Conservation (phyloP, 179 eudicot species). For the Silene coronaria region DNA sequence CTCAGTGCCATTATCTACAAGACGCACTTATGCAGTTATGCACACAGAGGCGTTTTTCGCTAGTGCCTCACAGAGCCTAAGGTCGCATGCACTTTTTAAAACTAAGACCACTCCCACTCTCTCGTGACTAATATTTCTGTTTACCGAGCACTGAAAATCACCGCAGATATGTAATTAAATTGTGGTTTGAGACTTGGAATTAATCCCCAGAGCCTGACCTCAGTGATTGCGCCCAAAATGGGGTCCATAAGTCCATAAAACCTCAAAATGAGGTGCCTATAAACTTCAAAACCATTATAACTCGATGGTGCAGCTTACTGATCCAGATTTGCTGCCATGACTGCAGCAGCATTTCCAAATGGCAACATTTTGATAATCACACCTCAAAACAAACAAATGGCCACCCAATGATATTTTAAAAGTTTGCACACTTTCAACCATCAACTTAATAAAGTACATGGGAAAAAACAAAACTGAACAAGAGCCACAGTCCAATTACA, state of each 20-base stretch:
- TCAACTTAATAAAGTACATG: background rate
- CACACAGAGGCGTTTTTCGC: background rate
- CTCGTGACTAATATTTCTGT: background rate
- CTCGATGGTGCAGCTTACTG: background rate
- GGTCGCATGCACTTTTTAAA: too few species aligned
- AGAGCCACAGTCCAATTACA: slow-evolving; percentile 1
- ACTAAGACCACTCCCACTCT: background rate
- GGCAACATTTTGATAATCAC: background rate
- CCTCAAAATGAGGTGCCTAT: background rate
- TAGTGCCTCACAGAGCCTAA: background rate
- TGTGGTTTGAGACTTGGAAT: background rate
- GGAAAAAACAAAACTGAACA: background rate
- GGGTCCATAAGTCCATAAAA: background rate
- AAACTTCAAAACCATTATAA: too few species aligned
- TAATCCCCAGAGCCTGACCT: background rate
- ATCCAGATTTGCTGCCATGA: background rate
- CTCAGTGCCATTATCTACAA: background rate
- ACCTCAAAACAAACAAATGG: background rate
- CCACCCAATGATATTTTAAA: background rate
- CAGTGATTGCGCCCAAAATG: background rate
- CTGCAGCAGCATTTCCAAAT: background rate
- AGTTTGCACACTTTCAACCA: background rate
- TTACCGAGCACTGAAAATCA: background rate
- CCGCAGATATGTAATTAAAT: background rate
- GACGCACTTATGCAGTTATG: background rate